Conservation (phyloP, 305 asterid species). For the Fraxinus dipetala region DNA sequence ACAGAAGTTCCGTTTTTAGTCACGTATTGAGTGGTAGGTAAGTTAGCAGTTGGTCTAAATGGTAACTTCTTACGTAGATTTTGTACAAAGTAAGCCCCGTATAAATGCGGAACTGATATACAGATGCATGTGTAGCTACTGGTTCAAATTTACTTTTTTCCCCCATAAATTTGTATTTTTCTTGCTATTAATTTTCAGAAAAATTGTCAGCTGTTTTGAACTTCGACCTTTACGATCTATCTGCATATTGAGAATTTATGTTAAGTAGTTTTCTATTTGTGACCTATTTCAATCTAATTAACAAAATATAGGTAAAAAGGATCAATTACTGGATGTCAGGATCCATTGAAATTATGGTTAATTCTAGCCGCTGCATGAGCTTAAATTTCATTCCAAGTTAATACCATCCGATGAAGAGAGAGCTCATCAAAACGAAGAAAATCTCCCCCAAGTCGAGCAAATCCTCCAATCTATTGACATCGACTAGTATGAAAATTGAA, state of each 20-base stretch:
- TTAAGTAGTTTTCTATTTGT: not conserved
- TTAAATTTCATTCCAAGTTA: not conserved
- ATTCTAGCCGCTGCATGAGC: not conserved
- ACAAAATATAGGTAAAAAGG: not conserved
- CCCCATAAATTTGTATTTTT: not conserved
- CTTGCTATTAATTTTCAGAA: not conserved
- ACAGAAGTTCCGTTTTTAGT: conserved; percentile 11
- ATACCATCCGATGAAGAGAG: not conserved
- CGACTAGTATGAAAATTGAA: not conserved
- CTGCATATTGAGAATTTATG: not conserved
- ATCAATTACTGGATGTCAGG: not conserved
- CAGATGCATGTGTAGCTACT: not conserved
- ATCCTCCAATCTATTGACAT: not conserved
- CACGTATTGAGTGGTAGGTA: conserved; percentile 13
- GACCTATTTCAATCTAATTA: not conserved
- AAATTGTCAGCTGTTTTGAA: not conserved
- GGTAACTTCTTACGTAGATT: conserved; percentile 1
- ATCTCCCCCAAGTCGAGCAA: not conserved
- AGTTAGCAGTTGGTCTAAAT: conserved; percentile 1
- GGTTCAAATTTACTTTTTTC: not conserved
- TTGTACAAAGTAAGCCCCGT: conserved; percentile 16
- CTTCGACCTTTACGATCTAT: not conserved
- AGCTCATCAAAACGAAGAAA: not conserved
- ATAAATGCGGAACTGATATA: not conserved
- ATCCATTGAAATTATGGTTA: not conserved